These are phyloP conservation scores for Silybum marianum DNA, from an alignment of 129 eudicot genomes.

Conservation along the genomic window DNA sequence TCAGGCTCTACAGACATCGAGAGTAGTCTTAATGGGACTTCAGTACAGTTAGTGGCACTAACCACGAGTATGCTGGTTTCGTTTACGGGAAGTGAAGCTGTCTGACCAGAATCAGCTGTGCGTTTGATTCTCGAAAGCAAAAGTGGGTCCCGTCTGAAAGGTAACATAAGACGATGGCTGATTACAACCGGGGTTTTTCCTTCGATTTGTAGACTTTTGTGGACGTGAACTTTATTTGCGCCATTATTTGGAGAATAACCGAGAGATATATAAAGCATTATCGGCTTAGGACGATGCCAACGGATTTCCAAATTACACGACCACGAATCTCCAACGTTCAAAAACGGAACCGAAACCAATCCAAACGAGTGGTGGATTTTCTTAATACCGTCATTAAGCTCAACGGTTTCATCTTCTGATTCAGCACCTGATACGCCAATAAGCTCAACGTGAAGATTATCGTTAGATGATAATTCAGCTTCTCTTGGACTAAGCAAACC, in stretches of 20 bases:
- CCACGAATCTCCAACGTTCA: constrained; percentile 76
- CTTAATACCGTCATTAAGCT: constrained; percentile 50
- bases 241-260: constrained; percentile 72
- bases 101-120: constrained; percentile 48
- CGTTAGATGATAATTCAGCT: constrained; percentile 53
- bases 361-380: constrained; percentile 94
- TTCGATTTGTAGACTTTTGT: constrained; percentile 87
- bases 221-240: constrained; percentile 74
- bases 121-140: constrained; percentile 68
- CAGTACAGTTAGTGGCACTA: constrained; percentile 77
- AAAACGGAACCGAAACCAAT: constrained; percentile 74
- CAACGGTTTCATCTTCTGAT: constrained; percentile 30
- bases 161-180: constrained; percentile 77
- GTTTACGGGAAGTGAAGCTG: constrained; percentile 61
- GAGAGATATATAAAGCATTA: constrained; percentile 87
- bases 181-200: constrained; percentile 78
- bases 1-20: constrained; percentile 65
- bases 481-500: constrained; percentile 95
- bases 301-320: constrained; percentile 86
- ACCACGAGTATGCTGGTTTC: constrained; percentile 75
- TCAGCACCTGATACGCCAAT: constrained; percentile 61
- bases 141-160: constrained; percentile 83
- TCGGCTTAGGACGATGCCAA: constrained; percentile 92
- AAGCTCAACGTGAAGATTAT: constrained; percentile 88
- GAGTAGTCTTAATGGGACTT: constrained; percentile 73